Evolutionary conservation across 2,329 filamentous ascomycete genomes (phyloP).

Genomic region (Sphaerostilbella broomeana): DNA sequence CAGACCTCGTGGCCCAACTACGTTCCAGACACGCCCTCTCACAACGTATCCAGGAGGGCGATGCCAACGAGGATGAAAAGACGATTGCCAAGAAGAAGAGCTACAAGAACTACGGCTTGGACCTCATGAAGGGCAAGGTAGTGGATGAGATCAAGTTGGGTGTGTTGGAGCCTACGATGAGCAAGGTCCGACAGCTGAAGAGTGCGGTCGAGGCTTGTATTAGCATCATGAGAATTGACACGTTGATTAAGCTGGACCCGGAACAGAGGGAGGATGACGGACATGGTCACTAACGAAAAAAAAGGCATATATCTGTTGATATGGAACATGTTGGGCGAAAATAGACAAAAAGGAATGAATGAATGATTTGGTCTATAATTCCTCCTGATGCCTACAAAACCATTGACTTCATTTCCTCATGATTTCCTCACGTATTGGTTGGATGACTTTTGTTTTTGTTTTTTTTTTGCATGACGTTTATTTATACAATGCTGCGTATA

Average conservation of each 20-base stretch:
- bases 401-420: too few species aligned
- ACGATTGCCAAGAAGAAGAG: constrained; percentile 86
- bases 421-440: too few species aligned
- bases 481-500: constrained; percentile 33
- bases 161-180: constrained; percentile 93
- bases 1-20: constrained; percentile 90
- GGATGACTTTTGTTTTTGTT: too few species aligned
- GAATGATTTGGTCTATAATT: constrained; percentile 5
- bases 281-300: constrained; percentile 69
- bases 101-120: constrained; percentile 97
- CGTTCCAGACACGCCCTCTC: constrained; percentile 90
- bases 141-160: constrained; percentile 91
- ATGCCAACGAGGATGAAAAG: constrained; percentile 80
- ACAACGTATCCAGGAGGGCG: constrained; percentile 83
- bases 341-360: constrained; percentile 19
- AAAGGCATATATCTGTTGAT: constrained; percentile 17
- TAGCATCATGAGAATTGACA: constrained; percentile 98
- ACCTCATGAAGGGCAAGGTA: constrained; percentile 82
- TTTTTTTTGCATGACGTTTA: constrained; percentile 25
- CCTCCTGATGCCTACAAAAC: background rate
- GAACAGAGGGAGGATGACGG: constrained; percentile 75
- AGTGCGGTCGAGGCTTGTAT: constrained; percentile 97
- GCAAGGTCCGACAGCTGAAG: constrained; percentile 97
- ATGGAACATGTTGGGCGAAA: background rate
- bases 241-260: constrained; percentile 94